Percentiles rank a stretch among this genome's conserved stretches.
phyloP scores from a whole-genome alignment of 2,329 filamentous ascomycete species.

The Fusarium incarnatum region DNA sequence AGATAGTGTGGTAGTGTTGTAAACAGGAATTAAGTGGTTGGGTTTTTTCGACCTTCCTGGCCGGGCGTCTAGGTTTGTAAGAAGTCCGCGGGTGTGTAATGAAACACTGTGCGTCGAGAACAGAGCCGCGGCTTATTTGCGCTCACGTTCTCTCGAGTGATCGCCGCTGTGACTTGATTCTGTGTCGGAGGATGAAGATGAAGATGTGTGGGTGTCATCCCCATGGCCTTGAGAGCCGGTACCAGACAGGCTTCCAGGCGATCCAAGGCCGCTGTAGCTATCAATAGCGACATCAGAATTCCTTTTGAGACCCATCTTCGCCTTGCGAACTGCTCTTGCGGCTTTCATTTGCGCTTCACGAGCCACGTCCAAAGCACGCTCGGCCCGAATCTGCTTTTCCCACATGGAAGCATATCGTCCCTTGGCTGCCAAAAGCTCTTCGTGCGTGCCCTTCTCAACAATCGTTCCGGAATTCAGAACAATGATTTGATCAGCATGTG shows the following conservation, averaged over 20 bases:
- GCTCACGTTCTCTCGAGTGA: slow-evolving; percentile 42
- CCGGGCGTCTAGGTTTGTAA: background rate
- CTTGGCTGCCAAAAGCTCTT: slow-evolving; percentile 75
- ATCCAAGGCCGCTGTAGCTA: slow-evolving; percentile 60
- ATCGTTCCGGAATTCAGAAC: slow-evolving; percentile 83
- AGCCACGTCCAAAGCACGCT: slow-evolving; percentile 65
- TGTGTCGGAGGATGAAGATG: slow-evolving; percentile 54
- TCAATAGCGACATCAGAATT: slow-evolving; percentile 58
- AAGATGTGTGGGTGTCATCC: slow-evolving; percentile 51
- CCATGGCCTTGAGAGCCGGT: slow-evolving; percentile 51
- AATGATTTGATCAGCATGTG: slow-evolving; percentile 85
- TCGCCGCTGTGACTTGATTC: slow-evolving; percentile 53
- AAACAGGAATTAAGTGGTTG: slow-evolving; percentile 13
- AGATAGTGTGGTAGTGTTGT: slow-evolving; percentile 22
- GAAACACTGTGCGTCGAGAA: background rate
- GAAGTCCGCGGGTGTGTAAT: background rate
- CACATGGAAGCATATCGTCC: slow-evolving; percentile 88
- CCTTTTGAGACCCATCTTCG: slow-evolving; percentile 59
- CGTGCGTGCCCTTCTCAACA: slow-evolving; percentile 81
- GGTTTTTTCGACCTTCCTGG: background rate
- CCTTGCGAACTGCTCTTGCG: slow-evolving; percentile 57
- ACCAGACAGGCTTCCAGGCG: slow-evolving; percentile 56
- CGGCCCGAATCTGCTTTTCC: slow-evolving; percentile 86
- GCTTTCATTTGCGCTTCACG: slow-evolving; percentile 53
- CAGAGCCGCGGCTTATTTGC: slow-evolving; percentile 24